Conservation (phyloP, 305 asterid species). For the Solanum aculeatissimum region DNA sequence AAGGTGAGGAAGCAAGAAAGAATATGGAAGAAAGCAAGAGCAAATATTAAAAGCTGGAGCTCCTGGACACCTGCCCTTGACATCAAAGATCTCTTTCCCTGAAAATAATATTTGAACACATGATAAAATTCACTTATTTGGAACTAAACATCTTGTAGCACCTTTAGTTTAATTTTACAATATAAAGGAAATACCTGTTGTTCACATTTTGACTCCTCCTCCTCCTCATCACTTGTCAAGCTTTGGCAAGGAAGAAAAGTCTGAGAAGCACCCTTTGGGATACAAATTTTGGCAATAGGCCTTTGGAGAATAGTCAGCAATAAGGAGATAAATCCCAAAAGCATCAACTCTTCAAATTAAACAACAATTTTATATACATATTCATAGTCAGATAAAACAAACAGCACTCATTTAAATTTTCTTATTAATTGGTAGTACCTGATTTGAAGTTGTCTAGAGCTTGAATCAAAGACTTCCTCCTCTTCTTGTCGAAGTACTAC, state of each 20-base stretch:
- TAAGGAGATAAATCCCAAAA: conserved; percentile 70
- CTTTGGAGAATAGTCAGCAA: conserved; percentile 37
- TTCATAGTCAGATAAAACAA: neutral
- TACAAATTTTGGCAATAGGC: conserved; percentile 44
- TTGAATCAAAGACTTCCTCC: conserved; percentile 38
- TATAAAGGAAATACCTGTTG: conserved; percentile 17
- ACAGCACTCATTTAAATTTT: neutral
- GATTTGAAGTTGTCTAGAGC: conserved; percentile 58
- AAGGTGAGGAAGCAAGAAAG: conserved; percentile 58
- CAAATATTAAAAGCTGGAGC: conserved; percentile 64
- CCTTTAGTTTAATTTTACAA: neutral
- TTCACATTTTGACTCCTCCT: conserved; percentile 40
- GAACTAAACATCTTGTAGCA: neutral
- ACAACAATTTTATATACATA: neutral
- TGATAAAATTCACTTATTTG: neutral
- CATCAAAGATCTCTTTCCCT: conserved; percentile 59
- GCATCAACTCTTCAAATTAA: conserved; percentile 46
- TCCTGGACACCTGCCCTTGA: conserved; percentile 52
- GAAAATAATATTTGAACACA: neutral
- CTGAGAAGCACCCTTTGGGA: conserved; percentile 28
- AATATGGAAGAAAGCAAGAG: conserved; percentile 60
- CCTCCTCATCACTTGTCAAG: conserved; percentile 17
- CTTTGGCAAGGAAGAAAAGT: conserved; percentile 57
- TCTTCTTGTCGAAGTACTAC: conserved; percentile 51
- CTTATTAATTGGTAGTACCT: conserved; percentile 17